Base-by-base conservation (phyloP, 2,329 filamentous ascomycete species). In the Furcasterigmium furcatum region DNA sequence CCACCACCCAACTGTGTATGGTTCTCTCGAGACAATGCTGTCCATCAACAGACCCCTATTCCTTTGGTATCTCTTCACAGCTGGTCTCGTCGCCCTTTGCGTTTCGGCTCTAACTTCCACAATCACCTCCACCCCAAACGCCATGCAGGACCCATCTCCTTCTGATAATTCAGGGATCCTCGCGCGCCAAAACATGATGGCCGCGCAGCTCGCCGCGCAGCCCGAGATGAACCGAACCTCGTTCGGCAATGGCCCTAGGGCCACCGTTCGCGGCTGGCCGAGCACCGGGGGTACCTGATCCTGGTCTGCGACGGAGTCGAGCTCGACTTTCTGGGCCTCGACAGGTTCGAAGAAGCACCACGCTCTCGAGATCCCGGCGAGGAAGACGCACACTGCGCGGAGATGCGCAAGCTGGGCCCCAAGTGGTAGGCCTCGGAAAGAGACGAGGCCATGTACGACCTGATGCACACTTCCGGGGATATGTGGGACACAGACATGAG, bases 301-400 rank as follows among this genome's bases (percentile, higher is more conserved):
- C 19, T 36, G 6, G 34, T 35, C 36, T 53, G 49, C 34, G 48
- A 47, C 25, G 49, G 49, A n/a, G 45, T 49, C 38, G 47, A 52
- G 42, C 45, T 48, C 30, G 43, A 40, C 22, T 48, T 50, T 38
- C 41, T 52, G 9, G 38, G 46, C 19, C 45, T 50, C 39, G 5
- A 44, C 34, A 43, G 45, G 38, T 50, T 52, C 25, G 40, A 46
- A 16, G 41, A 25, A 5, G 41, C 43, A 12, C 43, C 46, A 22
- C 47, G 47, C 38, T 48, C 47, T 30, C 22, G 41, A 10, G 45
- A 50, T 22, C 20, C 36, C 30, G 43, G 30, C 7, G 45, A 30
- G 18, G 50, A 52, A 43, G 50, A 52, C 41, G 40, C 34, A 12
- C 45, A 47, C 38, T 52, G 50, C 32, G 38, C 24, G 19, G 38